These are phyloP conservation scores for Podospora bellae-mahoneyi DNA, from an alignment of 495 filamentous ascomycete species.

Conservation along the genomic window DNA sequence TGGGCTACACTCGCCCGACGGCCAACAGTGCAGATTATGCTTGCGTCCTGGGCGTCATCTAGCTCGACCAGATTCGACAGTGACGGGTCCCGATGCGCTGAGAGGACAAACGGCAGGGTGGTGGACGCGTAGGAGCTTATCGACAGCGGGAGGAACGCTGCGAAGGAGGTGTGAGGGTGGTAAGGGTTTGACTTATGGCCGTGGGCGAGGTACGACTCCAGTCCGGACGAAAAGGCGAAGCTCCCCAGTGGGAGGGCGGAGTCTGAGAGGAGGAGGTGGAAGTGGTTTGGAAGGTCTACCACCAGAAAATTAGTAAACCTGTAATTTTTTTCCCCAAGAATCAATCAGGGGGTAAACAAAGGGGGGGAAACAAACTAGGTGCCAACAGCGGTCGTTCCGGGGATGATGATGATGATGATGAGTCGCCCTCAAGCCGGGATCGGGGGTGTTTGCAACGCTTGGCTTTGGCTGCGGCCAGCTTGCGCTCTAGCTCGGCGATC, in stretches of 20 bases:
- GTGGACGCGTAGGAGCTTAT: constrained; percentile 73
- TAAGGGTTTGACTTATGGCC: constrained; percentile 40
- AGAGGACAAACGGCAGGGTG: constrained; percentile 79
- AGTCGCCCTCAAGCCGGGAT: not conserved
- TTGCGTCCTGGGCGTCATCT: constrained; percentile 85
- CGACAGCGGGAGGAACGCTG: constrained; percentile 74
- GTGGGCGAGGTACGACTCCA: constrained; percentile 93
- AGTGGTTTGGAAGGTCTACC: constrained; percentile 47
- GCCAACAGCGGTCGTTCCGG: not conserved
- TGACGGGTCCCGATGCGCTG: constrained; percentile 63
- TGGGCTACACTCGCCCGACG: constrained; percentile 80
- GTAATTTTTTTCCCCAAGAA: not conserved
- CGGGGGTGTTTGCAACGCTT: constrained; percentile 15
- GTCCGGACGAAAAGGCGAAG: constrained; percentile 91
- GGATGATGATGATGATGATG: not conserved
- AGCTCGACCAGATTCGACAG: constrained; percentile 49
- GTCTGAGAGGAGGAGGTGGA: constrained; percentile 89
- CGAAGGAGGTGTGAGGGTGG: constrained; percentile 49
- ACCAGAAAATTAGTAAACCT: not conserved
- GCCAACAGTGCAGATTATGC: constrained; percentile 80
- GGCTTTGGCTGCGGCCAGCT: constrained; percentile 36
- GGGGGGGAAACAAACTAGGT: constrained; percentile 2
- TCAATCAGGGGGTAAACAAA: not conserved
- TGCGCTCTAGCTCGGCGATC: constrained; percentile 40
- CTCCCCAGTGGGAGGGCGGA: constrained; percentile 93